These are phyloP conservation scores for Candida glucosophila DNA, from an alignment of 1,139 yeast species.

Conservation along the genomic window DNA sequence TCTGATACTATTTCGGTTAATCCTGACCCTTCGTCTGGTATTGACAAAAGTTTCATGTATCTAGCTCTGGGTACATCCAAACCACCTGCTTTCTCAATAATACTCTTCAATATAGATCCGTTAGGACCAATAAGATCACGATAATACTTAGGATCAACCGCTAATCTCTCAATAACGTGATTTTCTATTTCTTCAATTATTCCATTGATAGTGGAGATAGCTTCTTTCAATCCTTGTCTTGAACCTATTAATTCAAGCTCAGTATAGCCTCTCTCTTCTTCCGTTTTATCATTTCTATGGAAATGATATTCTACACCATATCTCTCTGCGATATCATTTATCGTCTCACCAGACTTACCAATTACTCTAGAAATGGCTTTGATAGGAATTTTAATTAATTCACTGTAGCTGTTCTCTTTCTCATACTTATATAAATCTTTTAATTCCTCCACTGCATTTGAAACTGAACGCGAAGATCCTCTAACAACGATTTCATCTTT, in stretches of 20 bases:
- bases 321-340: conserved; percentile 75
- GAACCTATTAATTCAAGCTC: conserved; percentile 75
- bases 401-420: conserved; percentile 72
- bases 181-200: conserved; percentile 65
- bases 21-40: conserved; percentile 70
- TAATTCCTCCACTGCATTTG: conserved; percentile 80
- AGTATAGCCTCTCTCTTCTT: conserved; percentile 36
- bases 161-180: conserved; percentile 49
- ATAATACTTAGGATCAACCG: conserved; percentile 73
- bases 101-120: conserved; percentile 69
- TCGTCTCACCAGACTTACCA: conserved; percentile 81
- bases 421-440: conserved; percentile 79
- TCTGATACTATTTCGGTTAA: conserved; percentile 53
- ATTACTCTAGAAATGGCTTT: conserved; percentile 75
- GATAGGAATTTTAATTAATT: conserved; percentile 56
- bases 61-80: conserved; percentile 37
- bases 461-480: conserved; percentile 90
- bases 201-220: conserved; percentile 51
- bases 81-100: conserved; percentile 77
- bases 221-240: conserved; percentile 69
- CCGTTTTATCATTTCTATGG: conserved; percentile 36
- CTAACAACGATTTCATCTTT: conserved; percentile 68
- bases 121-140: conserved; percentile 74
- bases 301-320: conserved; percentile 71
- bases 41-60: conserved; percentile 53